phyloP scores from a whole-genome alignment of 1,284 basidiomycete species.

The Malassezia arunalokei region DNA sequence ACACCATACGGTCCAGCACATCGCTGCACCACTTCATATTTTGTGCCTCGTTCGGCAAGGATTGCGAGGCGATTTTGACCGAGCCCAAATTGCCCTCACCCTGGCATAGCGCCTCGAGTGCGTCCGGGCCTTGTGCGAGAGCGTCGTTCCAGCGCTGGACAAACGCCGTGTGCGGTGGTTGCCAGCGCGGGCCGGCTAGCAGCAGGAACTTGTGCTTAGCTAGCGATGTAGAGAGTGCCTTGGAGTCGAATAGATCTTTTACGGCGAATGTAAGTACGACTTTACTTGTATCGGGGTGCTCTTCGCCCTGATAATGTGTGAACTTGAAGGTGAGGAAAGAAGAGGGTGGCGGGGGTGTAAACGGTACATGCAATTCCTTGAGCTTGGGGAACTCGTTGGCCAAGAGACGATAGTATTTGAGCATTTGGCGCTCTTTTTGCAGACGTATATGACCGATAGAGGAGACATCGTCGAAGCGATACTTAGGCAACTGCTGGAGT shows the following conservation, averaged over 20 bases:
- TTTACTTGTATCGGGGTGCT: conserved; percentile 46
- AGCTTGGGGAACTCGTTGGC: conserved; percentile 42
- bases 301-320: conserved; percentile 47
- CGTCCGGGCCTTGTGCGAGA: conserved; percentile 3
- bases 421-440: conserved; percentile 30
- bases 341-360: conserved; percentile 26
- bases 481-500: conserved; percentile 10
- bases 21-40: conserved; percentile 49
- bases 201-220: conserved; percentile 47
- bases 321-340: conserved; percentile 35
- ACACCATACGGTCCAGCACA: conserved; percentile 44
- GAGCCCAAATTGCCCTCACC: conserved; percentile 12
- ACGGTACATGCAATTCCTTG: conserved; percentile 32
- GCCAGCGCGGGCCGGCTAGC: conserved; percentile 42
- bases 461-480: conserved; percentile 41
- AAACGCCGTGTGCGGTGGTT: conserved; percentile 4
- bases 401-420: conserved; percentile 28
- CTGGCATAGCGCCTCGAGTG: neutral
- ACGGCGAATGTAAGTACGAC: conserved; percentile 39
- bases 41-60: conserved; percentile 44
- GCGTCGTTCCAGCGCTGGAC: conserved; percentile 4
- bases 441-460: conserved; percentile 37
- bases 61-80: conserved; percentile 46
- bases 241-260: conserved; percentile 23
- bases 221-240: conserved; percentile 19